Base-by-base conservation (phyloP, 2,329 filamentous ascomycete species). In the Colletotrichum limetticola region DNA sequence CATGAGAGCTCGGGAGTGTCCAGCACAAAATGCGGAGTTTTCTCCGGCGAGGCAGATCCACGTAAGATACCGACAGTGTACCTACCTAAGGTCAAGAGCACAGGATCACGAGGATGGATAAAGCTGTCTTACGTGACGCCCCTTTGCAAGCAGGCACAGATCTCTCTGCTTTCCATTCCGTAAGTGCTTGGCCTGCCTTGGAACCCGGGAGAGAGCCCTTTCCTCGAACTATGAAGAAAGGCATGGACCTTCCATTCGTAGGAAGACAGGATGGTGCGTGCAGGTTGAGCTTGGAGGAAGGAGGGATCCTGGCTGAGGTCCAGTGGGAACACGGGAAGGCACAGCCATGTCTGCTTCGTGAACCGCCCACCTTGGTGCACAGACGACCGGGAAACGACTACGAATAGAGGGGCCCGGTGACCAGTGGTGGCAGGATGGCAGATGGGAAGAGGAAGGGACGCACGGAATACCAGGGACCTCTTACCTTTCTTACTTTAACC, bases 21-120 rank as follows among this genome's bases (percentile, higher is more conserved):
- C 56, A 57, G 64, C 24, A 57, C 57, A 19, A 64, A 68, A 71
- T 57, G 42, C 42, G 68, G 68, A 71, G 64, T 71, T 61, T 58
- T 71, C 63, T 71, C 68, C 68, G 68, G 57, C 19, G 60, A 46
- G 5, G 26, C n/a, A 52, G 8, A 28, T 12, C 37, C 37, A 42
- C 37, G 6, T 42, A 42, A 42, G 35, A 14, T 42, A 42, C 14
- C 37, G 37, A 16, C 32, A 12, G 32, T 35, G 32, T 35, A 12
- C 32, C 32, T 35, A 32, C 30, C 30, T 35, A 35, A 19, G 42
- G 42, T 14, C n/a, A 53, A 28, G 60, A 58, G 26, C 7, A 11
- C 32, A 12, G 14, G 56, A 19, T 16, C 26, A 30, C 19, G 19
- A 16, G 26, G 28, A 57, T 16, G 55, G 26, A 8, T 2, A n/a